Evolutionary conservation across 768 basidiomycete genomes (phyloP).

Genomic region (Dioszegia aurantiaca): DNA sequence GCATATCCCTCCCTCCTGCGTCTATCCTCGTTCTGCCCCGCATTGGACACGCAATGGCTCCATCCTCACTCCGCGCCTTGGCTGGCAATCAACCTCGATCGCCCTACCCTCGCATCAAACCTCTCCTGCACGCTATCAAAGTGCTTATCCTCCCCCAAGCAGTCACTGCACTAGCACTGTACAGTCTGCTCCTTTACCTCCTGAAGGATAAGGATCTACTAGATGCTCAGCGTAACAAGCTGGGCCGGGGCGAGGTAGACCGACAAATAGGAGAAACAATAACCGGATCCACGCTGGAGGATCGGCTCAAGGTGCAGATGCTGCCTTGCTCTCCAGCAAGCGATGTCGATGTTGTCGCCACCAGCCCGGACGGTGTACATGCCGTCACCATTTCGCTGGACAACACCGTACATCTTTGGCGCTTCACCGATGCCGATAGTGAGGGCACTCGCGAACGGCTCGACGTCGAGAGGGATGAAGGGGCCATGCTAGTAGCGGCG

Average conservation of each 20-base stretch:
- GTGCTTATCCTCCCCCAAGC: conserved; percentile 82
- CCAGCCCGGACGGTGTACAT: conserved; percentile 65
- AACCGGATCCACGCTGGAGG: background rate
- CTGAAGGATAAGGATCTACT: conserved; percentile 87
- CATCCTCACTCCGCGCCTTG: conserved; percentile 40
- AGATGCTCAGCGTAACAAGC: conserved; percentile 67
- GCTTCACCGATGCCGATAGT: conserved; percentile 50
- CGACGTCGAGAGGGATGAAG: background rate
- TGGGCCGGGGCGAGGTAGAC: conserved; percentile 14
- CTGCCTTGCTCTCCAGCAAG: conserved; percentile 76
- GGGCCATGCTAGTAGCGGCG: background rate
- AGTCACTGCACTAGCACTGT: conserved; percentile 69
- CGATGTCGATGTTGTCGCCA: conserved; percentile 76
- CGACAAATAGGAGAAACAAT: background rate
- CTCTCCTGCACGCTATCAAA: conserved; percentile 71
- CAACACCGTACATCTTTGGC: conserved; percentile 74
- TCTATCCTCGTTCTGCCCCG: conserved; percentile 62
- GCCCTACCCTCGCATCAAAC: conserved; percentile 53
- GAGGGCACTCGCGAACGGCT: conserved; percentile 34
- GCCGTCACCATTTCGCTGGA: conserved; percentile 72
- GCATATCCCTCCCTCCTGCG: conserved; percentile 54
- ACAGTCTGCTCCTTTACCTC: conserved; percentile 74
- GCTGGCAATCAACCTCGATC: conserved; percentile 31
- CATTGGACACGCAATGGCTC: conserved; percentile 34
- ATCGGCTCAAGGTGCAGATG: conserved; percentile 60